Evolutionary conservation across 2,329 filamentous ascomycete genomes (phyloP).

Genomic region (Fusarium sp.): DNA sequence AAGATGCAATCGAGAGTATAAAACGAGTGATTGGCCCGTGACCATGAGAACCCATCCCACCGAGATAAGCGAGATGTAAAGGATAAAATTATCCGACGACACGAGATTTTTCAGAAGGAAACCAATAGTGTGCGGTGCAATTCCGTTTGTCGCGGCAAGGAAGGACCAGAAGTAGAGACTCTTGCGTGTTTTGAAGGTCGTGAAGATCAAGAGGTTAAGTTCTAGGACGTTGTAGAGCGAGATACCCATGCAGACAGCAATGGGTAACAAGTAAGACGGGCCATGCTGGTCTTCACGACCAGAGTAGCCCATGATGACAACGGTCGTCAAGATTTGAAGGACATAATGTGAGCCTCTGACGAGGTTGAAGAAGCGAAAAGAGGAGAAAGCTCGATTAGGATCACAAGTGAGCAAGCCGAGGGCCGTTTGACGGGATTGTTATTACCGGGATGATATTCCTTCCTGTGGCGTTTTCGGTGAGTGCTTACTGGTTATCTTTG

Average conservation of each 20-base stretch:
- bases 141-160: constrained; percentile 48
- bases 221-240: constrained; percentile 50
- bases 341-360: constrained; percentile 6
- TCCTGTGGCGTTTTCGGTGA: constrained; percentile 7
- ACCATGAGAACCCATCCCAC: constrained; percentile 60
- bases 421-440: not conserved
- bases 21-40: constrained; percentile 69
- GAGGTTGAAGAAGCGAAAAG: constrained; percentile 2
- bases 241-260: constrained; percentile 36
- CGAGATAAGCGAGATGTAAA: constrained; percentile 45
- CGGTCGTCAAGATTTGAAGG: not conserved
- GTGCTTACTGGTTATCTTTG: constrained; percentile 7
- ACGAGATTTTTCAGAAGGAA: constrained; percentile 57
- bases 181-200: constrained; percentile 47
- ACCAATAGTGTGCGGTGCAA: constrained; percentile 53
- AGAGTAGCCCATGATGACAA: constrained; percentile 17
- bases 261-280: not conserved
- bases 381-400: not conserved
- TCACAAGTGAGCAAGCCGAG: constrained; percentile 3
- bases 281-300: constrained; percentile 12
- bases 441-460: constrained; percentile 2
- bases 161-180: constrained; percentile 55
- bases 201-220: constrained; percentile 47
- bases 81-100: constrained; percentile 14
- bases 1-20: constrained; percentile 72